Conservation (phyloP, 495 filamentous ascomycete genomes). For the Tricharina praecox region DNA sequence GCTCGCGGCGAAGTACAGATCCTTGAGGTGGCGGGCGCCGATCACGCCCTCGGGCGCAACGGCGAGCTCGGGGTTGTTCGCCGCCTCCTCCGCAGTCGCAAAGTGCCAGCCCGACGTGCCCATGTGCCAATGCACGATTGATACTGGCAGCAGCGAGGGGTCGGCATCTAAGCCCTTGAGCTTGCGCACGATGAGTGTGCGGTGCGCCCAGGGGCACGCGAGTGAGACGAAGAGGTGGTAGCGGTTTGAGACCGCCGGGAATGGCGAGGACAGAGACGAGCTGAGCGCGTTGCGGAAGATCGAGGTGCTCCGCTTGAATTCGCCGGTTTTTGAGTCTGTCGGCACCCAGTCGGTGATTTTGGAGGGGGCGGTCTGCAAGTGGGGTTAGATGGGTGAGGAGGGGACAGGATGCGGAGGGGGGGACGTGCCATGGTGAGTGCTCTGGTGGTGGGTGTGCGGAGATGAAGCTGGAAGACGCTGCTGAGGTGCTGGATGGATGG, state of each 20-base stretch:
- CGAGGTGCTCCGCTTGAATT: conserved; percentile 29
- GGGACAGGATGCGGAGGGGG: too few species aligned
- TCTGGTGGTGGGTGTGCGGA: too few species aligned
- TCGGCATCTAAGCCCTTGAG: conserved; percentile 70
- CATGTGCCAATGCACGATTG: conserved; percentile 52
- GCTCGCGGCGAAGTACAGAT: conserved; percentile 56
- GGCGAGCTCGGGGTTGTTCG: conserved; percentile 33
- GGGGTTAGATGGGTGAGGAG: too few species aligned
- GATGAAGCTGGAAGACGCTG: too few species aligned
- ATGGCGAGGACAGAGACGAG: too few species aligned
- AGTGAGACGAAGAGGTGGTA: conserved; percentile 65
- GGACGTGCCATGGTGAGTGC: too few species aligned
- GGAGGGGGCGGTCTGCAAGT: neutral
- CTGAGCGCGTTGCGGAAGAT: conserved; percentile 33
- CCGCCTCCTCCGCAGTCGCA: conserved; percentile 43
- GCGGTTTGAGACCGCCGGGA: conserved; percentile 54
- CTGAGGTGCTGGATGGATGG: too few species aligned
- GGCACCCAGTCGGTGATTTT: conserved; percentile 8
- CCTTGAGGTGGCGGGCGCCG: conserved; percentile 44
- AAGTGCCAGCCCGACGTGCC: conserved; percentile 65
- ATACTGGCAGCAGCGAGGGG: conserved; percentile 52
- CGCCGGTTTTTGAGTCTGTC: conserved; percentile 22
- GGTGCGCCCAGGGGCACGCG: conserved; percentile 73
- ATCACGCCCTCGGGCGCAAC: conserved; percentile 47
- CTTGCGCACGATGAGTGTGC: conserved; percentile 55